Percentiles rank a stretch among this genome's conserved stretches.
phyloP scores from a whole-genome alignment of 106 monocot genomes.

The Cymbidium sinense region DNA sequence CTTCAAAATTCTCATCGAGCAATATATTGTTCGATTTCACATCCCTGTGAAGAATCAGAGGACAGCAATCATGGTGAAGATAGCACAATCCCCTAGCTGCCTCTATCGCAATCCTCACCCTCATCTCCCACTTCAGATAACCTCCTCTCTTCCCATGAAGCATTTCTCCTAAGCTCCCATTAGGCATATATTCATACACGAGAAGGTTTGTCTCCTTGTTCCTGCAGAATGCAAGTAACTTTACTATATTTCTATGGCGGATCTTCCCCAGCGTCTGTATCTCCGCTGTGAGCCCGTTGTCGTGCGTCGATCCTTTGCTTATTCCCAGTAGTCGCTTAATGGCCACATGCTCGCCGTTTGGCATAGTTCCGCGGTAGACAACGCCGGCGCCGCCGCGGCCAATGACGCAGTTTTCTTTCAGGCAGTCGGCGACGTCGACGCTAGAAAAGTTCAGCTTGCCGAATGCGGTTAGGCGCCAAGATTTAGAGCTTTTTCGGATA shows the following conservation, averaged over 20 bases:
- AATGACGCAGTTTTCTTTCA: conserved; percentile 51
- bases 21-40: conserved; percentile 30
- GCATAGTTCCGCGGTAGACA: conserved; percentile 44
- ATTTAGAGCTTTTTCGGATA: conserved; percentile 27
- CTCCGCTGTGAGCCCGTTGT: conserved; percentile 49
- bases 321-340: conserved; percentile 36
- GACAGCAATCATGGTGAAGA: conserved; percentile 46
- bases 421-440: conserved; percentile 55
- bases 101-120: conserved; percentile 40
- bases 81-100: conserved; percentile 51
- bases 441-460: conserved; percentile 54
- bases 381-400: conserved; percentile 47
- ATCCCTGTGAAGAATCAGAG: conserved; percentile 46
- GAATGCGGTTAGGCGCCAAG: conserved; percentile 75
- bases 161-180: conserved; percentile 52
- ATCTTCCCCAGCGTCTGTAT: conserved; percentile 52
- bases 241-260: conserved; percentile 49
- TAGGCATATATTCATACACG: conserved; percentile 56
- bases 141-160: conserved; percentile 50
- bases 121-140: conserved; percentile 32
- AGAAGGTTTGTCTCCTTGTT: conserved; percentile 40
- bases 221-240: conserved; percentile 35
- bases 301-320: conserved; percentile 25
- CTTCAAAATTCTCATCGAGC: conserved; percentile 28
- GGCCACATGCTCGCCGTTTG: conserved; percentile 33